Percentiles rank a stretch among this genome's conserved stretches.
Evolutionary conservation across 2,329 filamentous ascomycete genomes (phyloP).

Genomic region (Exophiala sideris): DNA sequence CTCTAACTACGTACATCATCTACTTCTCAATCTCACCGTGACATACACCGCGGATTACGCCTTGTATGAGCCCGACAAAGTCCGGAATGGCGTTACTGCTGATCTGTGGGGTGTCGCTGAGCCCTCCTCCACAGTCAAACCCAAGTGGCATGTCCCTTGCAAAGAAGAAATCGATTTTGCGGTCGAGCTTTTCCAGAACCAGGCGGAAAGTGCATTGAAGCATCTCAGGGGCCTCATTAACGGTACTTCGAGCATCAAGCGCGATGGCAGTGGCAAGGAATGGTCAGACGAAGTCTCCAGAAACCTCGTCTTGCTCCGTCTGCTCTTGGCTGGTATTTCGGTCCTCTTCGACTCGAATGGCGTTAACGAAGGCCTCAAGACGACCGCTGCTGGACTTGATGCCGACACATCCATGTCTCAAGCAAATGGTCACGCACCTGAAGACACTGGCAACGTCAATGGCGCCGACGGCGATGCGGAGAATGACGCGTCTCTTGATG

Average conservation of each 20-base stretch:
- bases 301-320: constrained; percentile 78
- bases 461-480: constrained; percentile 36
- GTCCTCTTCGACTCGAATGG: constrained; percentile 80
- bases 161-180: constrained; percentile 82
- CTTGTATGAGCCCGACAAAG: constrained; percentile 75
- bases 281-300: constrained; percentile 97
- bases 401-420: constrained; percentile 48
- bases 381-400: constrained; percentile 37
- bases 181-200: constrained; percentile 79
- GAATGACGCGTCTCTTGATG: constrained; percentile 52
- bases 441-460: constrained; percentile 29
- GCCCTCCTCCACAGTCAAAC: constrained; percentile 67
- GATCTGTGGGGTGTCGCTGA: constrained; percentile 80
- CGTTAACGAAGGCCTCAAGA: constrained; percentile 54
- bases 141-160: constrained; percentile 86
- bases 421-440: constrained; percentile 33
- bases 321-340: constrained; percentile 88
- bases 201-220: constrained; percentile 71
- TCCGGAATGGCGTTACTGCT: constrained; percentile 68
- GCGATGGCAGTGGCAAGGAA: constrained; percentile 94
- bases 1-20: constrained; percentile 95
- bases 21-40: constrained; percentile 88
- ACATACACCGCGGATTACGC: constrained; percentile 90
- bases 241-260: constrained; percentile 74
- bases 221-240: constrained; percentile 77